These are phyloP conservation scores for Gnomoniopsis sp. DNA, from an alignment of 2,329 filamentous ascomycete genomes.

Conservation along the genomic window DNA sequence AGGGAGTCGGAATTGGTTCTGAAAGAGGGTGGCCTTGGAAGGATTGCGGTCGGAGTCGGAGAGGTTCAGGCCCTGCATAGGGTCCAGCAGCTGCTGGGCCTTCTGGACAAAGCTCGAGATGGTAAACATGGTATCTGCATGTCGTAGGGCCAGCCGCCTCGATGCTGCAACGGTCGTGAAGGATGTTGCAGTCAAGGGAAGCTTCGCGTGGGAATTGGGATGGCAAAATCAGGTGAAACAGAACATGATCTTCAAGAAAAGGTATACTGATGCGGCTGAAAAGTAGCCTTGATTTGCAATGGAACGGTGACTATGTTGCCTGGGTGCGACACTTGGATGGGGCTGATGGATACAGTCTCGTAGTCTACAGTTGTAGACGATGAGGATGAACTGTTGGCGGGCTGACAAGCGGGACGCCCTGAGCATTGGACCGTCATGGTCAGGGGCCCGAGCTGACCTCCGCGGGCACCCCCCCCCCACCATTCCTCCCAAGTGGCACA, in stretches of 20 bases:
- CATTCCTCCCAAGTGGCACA: no score
- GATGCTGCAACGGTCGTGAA: conserved; percentile 5
- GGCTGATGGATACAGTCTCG: background rate
- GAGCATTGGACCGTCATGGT: background rate
- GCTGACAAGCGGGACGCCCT: background rate
- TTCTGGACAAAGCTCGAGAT: conserved; percentile 84
- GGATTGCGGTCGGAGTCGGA: conserved; percentile 75
- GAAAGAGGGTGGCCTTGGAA: conserved; percentile 89
- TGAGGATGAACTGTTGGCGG: background rate
- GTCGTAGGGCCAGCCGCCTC: conserved; percentile 16
- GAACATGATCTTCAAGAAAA: background rate
- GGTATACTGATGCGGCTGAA: background rate
- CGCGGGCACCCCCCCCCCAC: no score
- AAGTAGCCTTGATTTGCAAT: background rate
- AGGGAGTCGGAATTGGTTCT: conserved; percentile 93
- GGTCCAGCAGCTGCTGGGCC: conserved; percentile 92
- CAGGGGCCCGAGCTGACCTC: background rate
- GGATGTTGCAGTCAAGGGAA: background rate
- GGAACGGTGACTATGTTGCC: background rate
- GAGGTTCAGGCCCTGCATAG: conserved; percentile 71
- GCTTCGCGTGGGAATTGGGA: conserved; percentile 2
- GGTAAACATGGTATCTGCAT: conserved; percentile 51
- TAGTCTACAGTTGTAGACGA: background rate
- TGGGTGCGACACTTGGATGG: background rate
- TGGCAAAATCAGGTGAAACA: background rate